Base-by-base conservation (phyloP, 2,329 filamentous ascomycete species). In the Monosporascus sp. region DNA sequence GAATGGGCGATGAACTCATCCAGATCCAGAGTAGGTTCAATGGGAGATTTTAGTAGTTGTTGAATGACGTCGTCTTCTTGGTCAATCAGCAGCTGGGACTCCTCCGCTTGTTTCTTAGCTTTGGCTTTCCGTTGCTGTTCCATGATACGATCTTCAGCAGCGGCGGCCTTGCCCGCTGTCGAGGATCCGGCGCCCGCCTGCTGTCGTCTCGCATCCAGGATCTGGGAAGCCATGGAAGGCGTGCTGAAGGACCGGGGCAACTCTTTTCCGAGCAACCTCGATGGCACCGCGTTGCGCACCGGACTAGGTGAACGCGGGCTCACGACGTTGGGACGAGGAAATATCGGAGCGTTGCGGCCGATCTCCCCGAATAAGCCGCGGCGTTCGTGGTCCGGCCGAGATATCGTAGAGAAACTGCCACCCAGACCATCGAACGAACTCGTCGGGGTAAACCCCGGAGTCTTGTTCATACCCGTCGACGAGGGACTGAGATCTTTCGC, bases 291-390 rank as follows among this genome's bases (percentile, higher is more conserved):
- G 50, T 77, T 74, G 37, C 87, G 82, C 26, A 89, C 72, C 1
- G 88, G 88, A 58, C 88, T 91, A 1, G 88, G 87, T 9, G 88
- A 90, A 37, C 87, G 82, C 47, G 87, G 86, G 58, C 81, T 86
- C n/a, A 75, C 73, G 20, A 72, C 73, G 37, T 69, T 76, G 24
- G 80, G 74, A 37, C 79, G 81, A 9, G 81, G 73, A 52, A 88
- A 80, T 24, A 78, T 57, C 0, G 81, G 80, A 18, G 74, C 75
- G 41, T 73, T 76, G 40, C 73, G 73, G 53, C 70, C 70, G 40
- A 83, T 65, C 53, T 84, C 79, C 8, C 80, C 82, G 66, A 85
- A 86, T 5, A 84, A 67, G 17, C 72, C 62, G 55, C 69, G 68
- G 44, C 65, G 70, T 48, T 77, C 73, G 49, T 76, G 74, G 49